Base-by-base conservation (phyloP, 352 stramenopile genomes). In the Aphanomyces astaci region DNA sequence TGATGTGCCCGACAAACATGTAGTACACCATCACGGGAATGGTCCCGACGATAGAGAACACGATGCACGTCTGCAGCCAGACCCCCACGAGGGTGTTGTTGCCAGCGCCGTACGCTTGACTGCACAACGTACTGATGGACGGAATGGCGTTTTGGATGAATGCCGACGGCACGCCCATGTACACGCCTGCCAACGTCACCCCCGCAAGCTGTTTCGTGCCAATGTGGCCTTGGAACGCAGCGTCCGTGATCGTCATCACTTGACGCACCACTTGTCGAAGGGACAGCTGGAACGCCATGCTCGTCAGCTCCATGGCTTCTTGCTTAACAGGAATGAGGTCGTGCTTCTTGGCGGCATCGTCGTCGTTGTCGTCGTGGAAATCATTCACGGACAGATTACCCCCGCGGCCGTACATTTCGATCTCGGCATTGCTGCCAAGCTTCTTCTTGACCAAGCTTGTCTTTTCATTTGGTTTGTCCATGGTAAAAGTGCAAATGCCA, bases 61-160 rank as follows among this genome's bases (percentile, higher is more conserved):
- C 39, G 27, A 87, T 73, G n/a, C 69, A 76, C 0, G 76, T 81
- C 66, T 82, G 76, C 13, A 87, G 79, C 79, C 79, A 87, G 24
- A 75, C 73, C 25, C 75, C 75, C 43, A 80, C 71, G 55, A 87
- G 75, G 27, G 71, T 73, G 32, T 76, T 75, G 68, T 87, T 84
- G 32, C 76, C 75, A 11, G 77, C 77, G 30, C 79, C 77, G 30
- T 81, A 77, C 13, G 79, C 79, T 39, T 87, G 79, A 45, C 71
- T 79, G 64, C 73, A 83, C 32, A 87, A 73, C 54, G 76, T 78
- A 45, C 75, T 85, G 57, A 84, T 77, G 22, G 77, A 73, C 31
- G 78, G 72, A 62, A 82, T 81, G 10, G 72, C 73, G 31, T 77
- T 79, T 71, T 77, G 74, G 30, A 86, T 75, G 27, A 82, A 78